These are phyloP conservation scores for Paulownia fortunei DNA, from an alignment of 257 asterid genomes.

Conservation along the genomic window DNA sequence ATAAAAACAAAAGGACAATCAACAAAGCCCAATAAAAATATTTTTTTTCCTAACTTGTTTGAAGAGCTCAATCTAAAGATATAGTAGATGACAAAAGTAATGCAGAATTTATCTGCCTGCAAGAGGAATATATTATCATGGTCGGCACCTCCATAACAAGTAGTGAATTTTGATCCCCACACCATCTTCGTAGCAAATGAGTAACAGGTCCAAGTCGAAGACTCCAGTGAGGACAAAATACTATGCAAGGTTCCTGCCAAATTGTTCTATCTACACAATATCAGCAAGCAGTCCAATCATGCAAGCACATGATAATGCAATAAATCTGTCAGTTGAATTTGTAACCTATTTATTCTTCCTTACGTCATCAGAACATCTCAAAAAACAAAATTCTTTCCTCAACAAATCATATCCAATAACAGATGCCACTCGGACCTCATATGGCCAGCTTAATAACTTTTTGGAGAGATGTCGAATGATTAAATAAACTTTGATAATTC, in stretches of 20 bases:
- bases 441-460: conserved; percentile 2
- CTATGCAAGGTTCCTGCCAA: conserved; percentile 97
- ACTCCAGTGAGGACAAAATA: conserved; percentile 95
- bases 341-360: not conserved
- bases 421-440: not conserved
- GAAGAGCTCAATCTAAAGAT: conserved; percentile 15
- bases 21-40: not conserved
- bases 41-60: not conserved
- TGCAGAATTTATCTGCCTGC: not conserved
- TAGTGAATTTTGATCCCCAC: conserved; percentile 68
- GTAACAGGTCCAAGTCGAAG: conserved; percentile 88
- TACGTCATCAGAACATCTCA: not conserved
- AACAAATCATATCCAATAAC: not conserved
- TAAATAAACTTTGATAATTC: not conserved
- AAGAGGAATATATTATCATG: not conserved
- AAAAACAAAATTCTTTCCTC: not conserved
- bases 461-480: not conserved
- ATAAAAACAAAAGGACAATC: not conserved
- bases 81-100: not conserved
- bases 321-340: conserved; percentile 15
- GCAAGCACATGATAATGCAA: conserved; percentile 17
- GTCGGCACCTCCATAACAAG: conserved; percentile 79
- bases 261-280: conserved; percentile 45
- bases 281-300: conserved; percentile 34
- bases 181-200: conserved; percentile 83